A percentile compares a stretch with the other conserved stretches of the same genome.
Evolutionary conservation across 345 rosid species (phyloP).

Genomic region (thale cress (Arabidopsis thaliana)): TAIR10.1 NC_003074.8:2551001-2551500

Average conservation of each 20-base stretch:
- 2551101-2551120: constrained; percentile 9
- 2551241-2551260: constrained; percentile 31
- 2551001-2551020: constrained; percentile 20
- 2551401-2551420: constrained; percentile 2
- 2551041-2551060: constrained; percentile 88
- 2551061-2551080: constrained; percentile 65
- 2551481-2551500: too few relatives aligned
- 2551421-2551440: not conserved
- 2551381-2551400: constrained; percentile 13
- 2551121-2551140: constrained; percentile 23
- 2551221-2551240: constrained; percentile 25
- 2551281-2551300: not conserved
- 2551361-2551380: constrained; percentile 4
- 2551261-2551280: constrained; percentile 4
- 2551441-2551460: not conserved
- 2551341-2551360: constrained; percentile 1
- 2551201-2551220: constrained; percentile 17
- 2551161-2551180: not conserved
- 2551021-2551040: constrained; percentile 66
- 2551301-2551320: not conserved
- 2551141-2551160: constrained; percentile 34
- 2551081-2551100: constrained; percentile 47
- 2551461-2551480: too few relatives aligned
- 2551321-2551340: not conserved
- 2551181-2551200: constrained; percentile 30